Evolutionary conservation across 2,329 filamentous ascomycete species (phyloP).

Genomic region (Neofusicoccum parvum): DNA sequence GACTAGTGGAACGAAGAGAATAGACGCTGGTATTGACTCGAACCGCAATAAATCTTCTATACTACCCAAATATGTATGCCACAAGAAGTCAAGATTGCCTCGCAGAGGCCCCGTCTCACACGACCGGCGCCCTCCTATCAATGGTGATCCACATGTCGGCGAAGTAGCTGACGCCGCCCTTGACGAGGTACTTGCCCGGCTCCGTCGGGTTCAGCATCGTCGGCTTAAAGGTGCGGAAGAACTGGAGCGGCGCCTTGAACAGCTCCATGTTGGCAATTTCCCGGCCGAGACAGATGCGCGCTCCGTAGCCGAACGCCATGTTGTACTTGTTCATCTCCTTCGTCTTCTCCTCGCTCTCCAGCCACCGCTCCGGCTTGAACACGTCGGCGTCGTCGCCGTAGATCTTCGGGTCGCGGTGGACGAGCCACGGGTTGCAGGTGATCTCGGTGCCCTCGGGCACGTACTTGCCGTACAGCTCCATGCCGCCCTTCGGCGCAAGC

Average conservation of each 20-base stretch:
- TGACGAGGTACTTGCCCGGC: slow-evolving; percentile 42
- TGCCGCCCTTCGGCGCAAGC: slow-evolving; percentile 38
- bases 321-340: slow-evolving; percentile 51
- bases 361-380: slow-evolving; percentile 35
- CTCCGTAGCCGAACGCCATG: slow-evolving; percentile 55
- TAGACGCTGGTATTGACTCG: slow-evolving; percentile 1
- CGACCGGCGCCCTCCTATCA: slow-evolving; percentile 23
- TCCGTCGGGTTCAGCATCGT: slow-evolving; percentile 32
- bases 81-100: slow-evolving; percentile 2
- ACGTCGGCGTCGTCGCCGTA: slow-evolving; percentile 32
- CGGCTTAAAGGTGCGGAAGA: slow-evolving; percentile 45
- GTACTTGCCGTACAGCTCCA: slow-evolving; percentile 40
- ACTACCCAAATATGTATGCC: neutral
- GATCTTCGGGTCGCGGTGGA: slow-evolving; percentile 33
- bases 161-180: slow-evolving; percentile 48
- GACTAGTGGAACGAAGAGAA: neutral
- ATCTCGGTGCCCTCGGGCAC: slow-evolving; percentile 33
- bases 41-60: slow-evolving; percentile 7
- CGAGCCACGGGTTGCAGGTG: slow-evolving; percentile 34
- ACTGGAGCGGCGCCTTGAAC: slow-evolving; percentile 48
- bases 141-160: slow-evolving; percentile 46
- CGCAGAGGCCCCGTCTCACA: neutral
- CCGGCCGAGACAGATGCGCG: slow-evolving; percentile 51
- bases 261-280: slow-evolving; percentile 58
- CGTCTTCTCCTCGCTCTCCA: slow-evolving; percentile 39